Percentiles rank a stretch among this genome's conserved stretches.
These are phyloP conservation scores for Talaromyces sp. DNA, from an alignment of 2,329 filamentous ascomycete genomes.

Conservation along the genomic window DNA sequence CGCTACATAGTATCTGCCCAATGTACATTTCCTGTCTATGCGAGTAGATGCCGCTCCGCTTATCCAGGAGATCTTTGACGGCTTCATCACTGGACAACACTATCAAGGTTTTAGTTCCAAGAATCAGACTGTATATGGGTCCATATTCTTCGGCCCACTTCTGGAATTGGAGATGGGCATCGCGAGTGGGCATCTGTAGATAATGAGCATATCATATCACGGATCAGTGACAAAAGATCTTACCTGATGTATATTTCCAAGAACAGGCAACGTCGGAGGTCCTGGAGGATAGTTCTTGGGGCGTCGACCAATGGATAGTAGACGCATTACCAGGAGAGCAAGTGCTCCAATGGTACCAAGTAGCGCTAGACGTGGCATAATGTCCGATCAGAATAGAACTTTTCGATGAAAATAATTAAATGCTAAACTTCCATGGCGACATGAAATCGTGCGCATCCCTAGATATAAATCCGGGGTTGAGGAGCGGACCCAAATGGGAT, in stretches of 20 bases:
- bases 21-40: constrained; percentile 18
- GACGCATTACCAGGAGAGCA: not conserved
- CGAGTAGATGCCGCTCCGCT: constrained; percentile 13
- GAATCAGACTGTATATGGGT: constrained; percentile 18
- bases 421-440: no score
- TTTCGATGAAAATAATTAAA: no score
- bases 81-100: constrained; percentile 11
- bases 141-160: constrained; percentile 21
- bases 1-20: constrained; percentile 19
- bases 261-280: constrained; percentile 20
- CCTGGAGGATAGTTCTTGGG: constrained; percentile 21
- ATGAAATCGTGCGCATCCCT: not conserved
- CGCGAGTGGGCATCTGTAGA: constrained; percentile 9
- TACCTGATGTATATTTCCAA: constrained; percentile 21
- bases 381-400: no score
- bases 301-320: constrained; percentile 15
- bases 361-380: not conserved
- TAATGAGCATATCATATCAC: not conserved
- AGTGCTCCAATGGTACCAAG: not conserved
- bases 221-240: not conserved
- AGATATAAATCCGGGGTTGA: not conserved
- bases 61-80: constrained; percentile 17
- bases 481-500: not conserved
- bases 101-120: constrained; percentile 19
- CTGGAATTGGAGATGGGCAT: constrained; percentile 16